Evolutionary conservation across 805 yeast species (phyloP).

Genomic region (Candida germanica): DNA sequence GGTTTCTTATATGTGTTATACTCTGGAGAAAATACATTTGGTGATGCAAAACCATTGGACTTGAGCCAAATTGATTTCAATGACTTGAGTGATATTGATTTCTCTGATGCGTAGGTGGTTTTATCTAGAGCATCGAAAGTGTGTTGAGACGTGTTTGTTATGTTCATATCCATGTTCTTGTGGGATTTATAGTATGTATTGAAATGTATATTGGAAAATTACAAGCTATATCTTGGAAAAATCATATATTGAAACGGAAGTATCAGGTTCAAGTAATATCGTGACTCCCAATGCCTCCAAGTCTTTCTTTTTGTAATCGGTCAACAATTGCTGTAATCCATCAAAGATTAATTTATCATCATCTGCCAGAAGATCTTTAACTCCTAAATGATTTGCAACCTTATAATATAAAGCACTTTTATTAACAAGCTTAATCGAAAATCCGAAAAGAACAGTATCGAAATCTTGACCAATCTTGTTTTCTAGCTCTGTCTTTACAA

Average conservation of each 20-base stretch:
- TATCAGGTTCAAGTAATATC: slow-evolving; percentile 6
- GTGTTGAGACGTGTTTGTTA: no score
- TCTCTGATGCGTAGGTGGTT: no score
- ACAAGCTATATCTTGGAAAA: not conserved
- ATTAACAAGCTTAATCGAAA: slow-evolving; percentile 6
- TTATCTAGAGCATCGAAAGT: no score
- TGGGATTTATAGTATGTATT: slow-evolving; percentile 2
- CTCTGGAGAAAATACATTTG: slow-evolving; percentile 98
- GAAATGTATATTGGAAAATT: slow-evolving; percentile 1
- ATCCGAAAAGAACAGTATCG: slow-evolving; percentile 9
- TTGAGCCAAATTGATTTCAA: slow-evolving; percentile 10
- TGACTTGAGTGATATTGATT: slow-evolving; percentile 6
- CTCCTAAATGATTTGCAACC: slow-evolving; percentile 4
- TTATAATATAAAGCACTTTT: slow-evolving; percentile 3
- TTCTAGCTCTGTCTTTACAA: slow-evolving; percentile 5
- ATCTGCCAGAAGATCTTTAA: not conserved
- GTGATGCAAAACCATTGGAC: slow-evolving; percentile 28
- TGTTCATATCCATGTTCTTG: not conserved
- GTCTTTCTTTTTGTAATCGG: slow-evolving; percentile 2
- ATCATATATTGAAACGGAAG: slow-evolving; percentile 5
- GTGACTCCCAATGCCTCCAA: slow-evolving; percentile 4
- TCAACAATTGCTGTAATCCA: slow-evolving; percentile 5
- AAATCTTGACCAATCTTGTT: slow-evolving; percentile 9
- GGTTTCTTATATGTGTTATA: slow-evolving; percentile 94
- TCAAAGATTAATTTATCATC: slow-evolving; percentile 4